phyloP scores from a whole-genome alignment of 177 flowering plant genomes.

The Tripterygium wilfordii region DNA sequence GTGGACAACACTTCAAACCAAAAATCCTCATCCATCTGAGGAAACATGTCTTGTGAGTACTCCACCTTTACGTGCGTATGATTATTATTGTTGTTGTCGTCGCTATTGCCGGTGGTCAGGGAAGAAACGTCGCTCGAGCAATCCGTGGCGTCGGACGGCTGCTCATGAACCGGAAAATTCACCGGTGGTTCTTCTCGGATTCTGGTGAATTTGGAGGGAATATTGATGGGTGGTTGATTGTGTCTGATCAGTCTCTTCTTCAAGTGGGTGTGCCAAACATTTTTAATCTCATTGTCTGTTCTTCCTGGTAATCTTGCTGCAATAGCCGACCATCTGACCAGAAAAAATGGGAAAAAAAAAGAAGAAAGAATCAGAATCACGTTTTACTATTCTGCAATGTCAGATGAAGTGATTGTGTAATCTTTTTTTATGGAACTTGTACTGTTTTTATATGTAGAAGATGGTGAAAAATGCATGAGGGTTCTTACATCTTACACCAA shows the following conservation, averaged over 20 bases:
- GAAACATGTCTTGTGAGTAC: slow-evolving; percentile 7
- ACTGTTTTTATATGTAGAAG: no score
- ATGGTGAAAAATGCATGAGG: no score
- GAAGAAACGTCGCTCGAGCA: slow-evolving; percentile 40
- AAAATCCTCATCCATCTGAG: slow-evolving; percentile 36
- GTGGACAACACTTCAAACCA: slow-evolving; percentile 38
- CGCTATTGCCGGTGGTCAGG: slow-evolving; percentile 8
- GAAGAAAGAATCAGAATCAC: not conserved
- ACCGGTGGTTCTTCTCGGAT: slow-evolving; percentile 1
- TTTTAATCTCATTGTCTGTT: slow-evolving; percentile 83
- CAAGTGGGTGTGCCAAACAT: slow-evolving; percentile 84
- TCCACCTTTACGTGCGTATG: slow-evolving; percentile 5
- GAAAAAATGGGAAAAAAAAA: not conserved
- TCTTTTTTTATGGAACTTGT: no score
- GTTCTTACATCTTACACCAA: no score
- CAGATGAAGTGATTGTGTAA: not conserved
- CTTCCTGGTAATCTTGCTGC: slow-evolving; percentile 79
- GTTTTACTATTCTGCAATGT: not conserved
- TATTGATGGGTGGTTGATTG: not conserved
- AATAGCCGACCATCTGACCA: slow-evolving; percentile 75
- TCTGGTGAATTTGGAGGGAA: not conserved
- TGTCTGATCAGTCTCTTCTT: slow-evolving; percentile 57
- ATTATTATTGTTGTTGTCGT: slow-evolving; percentile 3
- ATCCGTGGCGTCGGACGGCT: slow-evolving; percentile 20
- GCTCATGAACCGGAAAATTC: not conserved